Evolutionary conservation across 1,139 yeast species (phyloP).

Genomic region (Taiozyma sp.): DNA sequence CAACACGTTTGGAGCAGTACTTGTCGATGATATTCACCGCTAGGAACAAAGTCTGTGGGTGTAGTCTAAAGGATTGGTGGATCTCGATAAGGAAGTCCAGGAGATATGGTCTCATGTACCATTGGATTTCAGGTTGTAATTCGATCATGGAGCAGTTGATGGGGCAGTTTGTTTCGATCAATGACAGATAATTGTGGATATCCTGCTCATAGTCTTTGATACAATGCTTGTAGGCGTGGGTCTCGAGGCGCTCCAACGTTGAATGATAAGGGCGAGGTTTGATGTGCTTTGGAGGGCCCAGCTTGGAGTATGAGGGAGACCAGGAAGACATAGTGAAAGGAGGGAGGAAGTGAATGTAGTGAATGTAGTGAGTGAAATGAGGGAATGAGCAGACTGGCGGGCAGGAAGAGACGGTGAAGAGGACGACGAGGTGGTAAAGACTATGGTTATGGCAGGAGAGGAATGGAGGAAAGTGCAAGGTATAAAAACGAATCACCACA

Average conservation of each 20-base stretch:
- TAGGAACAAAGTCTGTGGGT: slow-evolving; percentile 72
- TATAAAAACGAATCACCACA: not conserved
- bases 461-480: not conserved
- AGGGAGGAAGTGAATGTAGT: not conserved
- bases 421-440: not conserved
- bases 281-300: slow-evolving; percentile 24
- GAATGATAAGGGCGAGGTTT: slow-evolving; percentile 22
- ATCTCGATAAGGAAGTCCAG: slow-evolving; percentile 81
- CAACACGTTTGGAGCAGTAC: slow-evolving; percentile 86
- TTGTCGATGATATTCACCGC: slow-evolving; percentile 84
- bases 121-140: slow-evolving; percentile 85
- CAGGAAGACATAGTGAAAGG: slow-evolving; percentile 9
- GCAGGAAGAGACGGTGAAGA: not conserved
- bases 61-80: slow-evolving; percentile 68
- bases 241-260: slow-evolving; percentile 17
- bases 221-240: slow-evolving; percentile 12
- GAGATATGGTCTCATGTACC: slow-evolving; percentile 90
- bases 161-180: slow-evolving; percentile 31
- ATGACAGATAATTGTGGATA: slow-evolving; percentile 19
- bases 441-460: not conserved
- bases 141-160: slow-evolving; percentile 73
- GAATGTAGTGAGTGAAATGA: not conserved
- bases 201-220: slow-evolving; percentile 22
- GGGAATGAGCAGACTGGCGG: not conserved
- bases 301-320: slow-evolving; percentile 19